phyloP scores from a whole-genome alignment of 164 flowering plant genomes.

The Vitis rupestris region DNA sequence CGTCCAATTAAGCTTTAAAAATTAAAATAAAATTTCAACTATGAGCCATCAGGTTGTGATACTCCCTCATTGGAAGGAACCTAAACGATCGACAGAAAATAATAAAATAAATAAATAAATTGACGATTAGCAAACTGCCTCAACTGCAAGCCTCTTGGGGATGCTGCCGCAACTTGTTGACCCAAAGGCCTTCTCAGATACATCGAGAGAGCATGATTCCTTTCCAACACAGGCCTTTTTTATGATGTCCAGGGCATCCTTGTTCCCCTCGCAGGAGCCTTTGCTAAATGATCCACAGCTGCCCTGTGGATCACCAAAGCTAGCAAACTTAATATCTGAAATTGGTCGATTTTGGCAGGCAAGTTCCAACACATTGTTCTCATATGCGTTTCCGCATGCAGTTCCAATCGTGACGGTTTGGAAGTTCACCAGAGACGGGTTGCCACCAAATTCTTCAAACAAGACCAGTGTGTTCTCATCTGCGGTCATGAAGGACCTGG shows the following conservation, averaged over 20 bases:
- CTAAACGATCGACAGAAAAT: no score
- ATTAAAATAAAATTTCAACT: no score
- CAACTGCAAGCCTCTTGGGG: constrained; percentile 37
- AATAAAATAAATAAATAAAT: background rate
- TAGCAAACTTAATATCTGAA: constrained; percentile 17
- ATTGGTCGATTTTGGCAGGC: constrained; percentile 16
- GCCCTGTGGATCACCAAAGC: constrained; percentile 30
- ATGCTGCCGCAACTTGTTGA: constrained; percentile 10
- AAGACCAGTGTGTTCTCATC: constrained; percentile 13
- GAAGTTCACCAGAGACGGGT: constrained; percentile 12
- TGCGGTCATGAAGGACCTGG: background rate
- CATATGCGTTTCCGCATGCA: constrained; percentile 8
- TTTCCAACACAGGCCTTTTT: constrained; percentile 49
- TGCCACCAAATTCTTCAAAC: constrained; percentile 21
- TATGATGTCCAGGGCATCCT: background rate
- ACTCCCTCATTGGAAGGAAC: no score
- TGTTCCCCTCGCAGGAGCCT: constrained; percentile 17
- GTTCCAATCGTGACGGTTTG: constrained; percentile 9
- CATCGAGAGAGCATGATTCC: constrained; percentile 32
- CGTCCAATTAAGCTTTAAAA: no score
- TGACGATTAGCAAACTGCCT: constrained; percentile 38
- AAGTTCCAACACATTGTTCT: constrained; percentile 13
- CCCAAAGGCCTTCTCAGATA: constrained; percentile 40
- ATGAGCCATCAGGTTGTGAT: no score
- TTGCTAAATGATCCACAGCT: constrained; percentile 17